Base-by-base conservation (phyloP, 257 asterid genomes). In the Nicotiana obtusifolia region DNA sequence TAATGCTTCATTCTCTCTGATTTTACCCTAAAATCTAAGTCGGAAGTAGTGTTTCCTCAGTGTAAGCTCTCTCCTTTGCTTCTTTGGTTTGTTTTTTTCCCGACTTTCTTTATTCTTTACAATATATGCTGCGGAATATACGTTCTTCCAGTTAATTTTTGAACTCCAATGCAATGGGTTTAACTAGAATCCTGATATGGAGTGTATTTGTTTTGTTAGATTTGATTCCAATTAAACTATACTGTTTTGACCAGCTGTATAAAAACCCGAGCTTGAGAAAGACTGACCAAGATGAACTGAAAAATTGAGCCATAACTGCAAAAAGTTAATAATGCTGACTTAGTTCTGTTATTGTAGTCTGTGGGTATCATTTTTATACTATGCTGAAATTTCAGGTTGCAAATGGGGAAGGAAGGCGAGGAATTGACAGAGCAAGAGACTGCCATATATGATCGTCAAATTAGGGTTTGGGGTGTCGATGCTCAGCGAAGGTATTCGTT, bases 401-500 rank as follows among this genome's bases (percentile, higher is more conserved):
- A 20, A 64, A 71, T 71, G 78, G 78, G 59, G 13, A 71, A 71
- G 17, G 59, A 41, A 71, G 20, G 59, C 20, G 78, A 71, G 35
- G 78, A 94, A 76, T 81, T 95, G 89, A 94, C 99, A n/a, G 99
- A 95, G 88, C 99, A 95, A 30, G 97, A 95, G 88, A 95, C 99
- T 19, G 99, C 99, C 11, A 95, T 94, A 20, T 95, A 95, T 80
- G 99, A 95, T 88, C 98, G 99, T 49, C 99, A 95, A 87, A 95
- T 95, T 87, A 95, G 99, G 78, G 99, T 95, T 73, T 95, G 99
- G 99, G 99, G 99, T 3, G 98, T 97, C 64, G 98, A 94, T 87
- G 99, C 98, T 87, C 99, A 94, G 65, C 87, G 99, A 84, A 92
- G 97, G 99, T 95, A 69, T 10, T 77, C 1, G 9, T 52, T 31